phyloP scores from a whole-genome alignment of 495 filamentous ascomycete genomes.

The Glarea lozoyensis region DNA sequence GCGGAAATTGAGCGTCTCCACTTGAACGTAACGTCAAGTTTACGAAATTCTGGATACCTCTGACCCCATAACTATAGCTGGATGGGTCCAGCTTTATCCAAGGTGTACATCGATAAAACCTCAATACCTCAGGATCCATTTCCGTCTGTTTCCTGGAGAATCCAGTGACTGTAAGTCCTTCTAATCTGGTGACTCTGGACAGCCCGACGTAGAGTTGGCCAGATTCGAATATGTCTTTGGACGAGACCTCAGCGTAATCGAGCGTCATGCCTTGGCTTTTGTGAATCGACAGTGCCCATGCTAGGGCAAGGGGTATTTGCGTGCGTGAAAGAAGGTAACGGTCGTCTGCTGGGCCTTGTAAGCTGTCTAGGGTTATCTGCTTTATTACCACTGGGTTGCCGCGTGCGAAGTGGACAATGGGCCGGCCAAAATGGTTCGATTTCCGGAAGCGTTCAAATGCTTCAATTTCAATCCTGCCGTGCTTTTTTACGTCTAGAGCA shows the following conservation, averaged over 20 bases:
- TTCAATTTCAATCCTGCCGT: neutral
- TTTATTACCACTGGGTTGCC: slow-evolving; percentile 10
- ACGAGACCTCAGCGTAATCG: slow-evolving; percentile 29
- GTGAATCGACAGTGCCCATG: slow-evolving; percentile 39
- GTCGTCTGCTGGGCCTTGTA: slow-evolving; percentile 2
- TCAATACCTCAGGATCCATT: slow-evolving; percentile 13
- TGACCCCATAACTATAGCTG: too few relatives aligned
- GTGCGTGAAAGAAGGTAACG: slow-evolving; percentile 22
- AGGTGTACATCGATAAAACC: too few relatives aligned
- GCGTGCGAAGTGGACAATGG: slow-evolving; percentile 29
- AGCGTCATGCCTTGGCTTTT: slow-evolving; percentile 38
- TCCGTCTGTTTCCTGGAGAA: slow-evolving; percentile 4
- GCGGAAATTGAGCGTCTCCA: too few relatives aligned
- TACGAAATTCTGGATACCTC: too few relatives aligned
- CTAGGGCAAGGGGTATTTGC: slow-evolving; percentile 35
- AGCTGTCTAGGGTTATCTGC: slow-evolving; percentile 6
- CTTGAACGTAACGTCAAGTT: too few relatives aligned
- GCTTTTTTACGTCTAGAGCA: neutral
- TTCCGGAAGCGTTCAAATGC: neutral
- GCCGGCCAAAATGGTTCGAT: slow-evolving; percentile 13
- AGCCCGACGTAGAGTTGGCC: slow-evolving; percentile 38
- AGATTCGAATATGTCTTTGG: slow-evolving; percentile 25
- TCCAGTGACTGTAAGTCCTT: slow-evolving; percentile 28
- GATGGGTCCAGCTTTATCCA: too few relatives aligned
- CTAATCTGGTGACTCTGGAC: slow-evolving; percentile 26